phyloP scores from a whole-genome alignment of 2,329 filamentous ascomycete genomes.

The Hymenoscyphus infarciens region DNA sequence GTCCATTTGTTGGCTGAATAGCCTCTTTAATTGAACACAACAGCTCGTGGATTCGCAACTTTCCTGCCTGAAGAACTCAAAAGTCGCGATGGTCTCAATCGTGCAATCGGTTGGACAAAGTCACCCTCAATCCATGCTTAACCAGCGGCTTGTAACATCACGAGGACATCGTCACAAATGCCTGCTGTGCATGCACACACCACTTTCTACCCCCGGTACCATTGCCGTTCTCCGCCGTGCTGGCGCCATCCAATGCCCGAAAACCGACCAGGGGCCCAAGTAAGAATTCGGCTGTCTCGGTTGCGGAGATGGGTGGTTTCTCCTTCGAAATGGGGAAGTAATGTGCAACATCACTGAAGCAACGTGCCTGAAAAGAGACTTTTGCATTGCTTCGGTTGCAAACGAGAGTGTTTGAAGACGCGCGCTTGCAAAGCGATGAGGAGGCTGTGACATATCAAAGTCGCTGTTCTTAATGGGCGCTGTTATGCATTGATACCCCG shows the following conservation, averaged over 20 bases:
- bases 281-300: slow-evolving; percentile 9
- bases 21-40: not conserved
- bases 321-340: not conserved
- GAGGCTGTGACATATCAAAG: not conserved
- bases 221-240: not conserved
- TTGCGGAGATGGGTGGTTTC: slow-evolving; percentile 4
- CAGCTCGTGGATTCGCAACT: not conserved
- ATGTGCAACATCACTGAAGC: not conserved
- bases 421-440: not conserved
- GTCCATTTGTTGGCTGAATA: not conserved
- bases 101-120: not conserved
- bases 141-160: not conserved
- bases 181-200: not conserved
- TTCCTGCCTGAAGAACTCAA: not conserved
- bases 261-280: not conserved
- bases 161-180: not conserved
- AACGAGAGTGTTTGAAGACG: slow-evolving; percentile 8
- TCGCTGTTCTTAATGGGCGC: not conserved
- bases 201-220: not conserved
- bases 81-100: not conserved
- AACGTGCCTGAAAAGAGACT: not conserved
- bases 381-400: slow-evolving; percentile 3
- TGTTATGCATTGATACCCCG: not conserved
- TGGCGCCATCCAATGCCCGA: slow-evolving; percentile 6
- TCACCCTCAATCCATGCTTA: not conserved